Conservation (phyloP, 2,329 filamentous ascomycete genomes). For the Nemania abortiva region DNA sequence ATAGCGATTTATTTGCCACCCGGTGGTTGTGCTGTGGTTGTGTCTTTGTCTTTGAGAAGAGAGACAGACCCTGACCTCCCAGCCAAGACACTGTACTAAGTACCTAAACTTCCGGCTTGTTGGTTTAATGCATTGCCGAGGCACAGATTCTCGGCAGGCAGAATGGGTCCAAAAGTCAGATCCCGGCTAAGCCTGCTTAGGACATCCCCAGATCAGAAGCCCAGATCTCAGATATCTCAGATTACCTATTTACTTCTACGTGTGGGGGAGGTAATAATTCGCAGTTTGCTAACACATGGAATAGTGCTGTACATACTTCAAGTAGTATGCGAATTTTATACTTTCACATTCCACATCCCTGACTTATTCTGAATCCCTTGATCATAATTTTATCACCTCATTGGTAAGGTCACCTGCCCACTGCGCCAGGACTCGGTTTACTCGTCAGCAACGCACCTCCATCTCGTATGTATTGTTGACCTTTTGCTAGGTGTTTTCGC, state of each 20-base stretch:
- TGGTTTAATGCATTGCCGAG: not conserved
- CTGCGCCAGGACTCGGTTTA: not conserved
- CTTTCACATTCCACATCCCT: not conserved
- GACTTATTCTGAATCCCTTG: not conserved
- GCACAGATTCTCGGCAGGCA: no score
- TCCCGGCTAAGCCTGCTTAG: not conserved
- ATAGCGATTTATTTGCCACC: slow-evolving; percentile 9
- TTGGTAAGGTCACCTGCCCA: not conserved
- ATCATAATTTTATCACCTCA: not conserved
- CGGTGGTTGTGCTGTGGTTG: not conserved
- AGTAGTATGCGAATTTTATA: no score
- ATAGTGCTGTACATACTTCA: not conserved
- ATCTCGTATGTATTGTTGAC: not conserved
- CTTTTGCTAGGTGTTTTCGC: not conserved
- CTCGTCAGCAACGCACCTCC: not conserved
- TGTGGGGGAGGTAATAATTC: not conserved
- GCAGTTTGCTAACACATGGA: not conserved
- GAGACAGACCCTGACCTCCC: not conserved
- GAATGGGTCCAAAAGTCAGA: not conserved
- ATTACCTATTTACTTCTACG: not conserved
- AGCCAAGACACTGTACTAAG: slow-evolving; percentile 6
- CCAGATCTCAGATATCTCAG: not conserved
- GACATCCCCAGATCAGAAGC: not conserved
- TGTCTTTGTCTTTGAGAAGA: not conserved
- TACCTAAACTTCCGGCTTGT: not conserved